phyloP scores from a whole-genome alignment of 495 filamentous ascomycete species.

The Elasticomyces elasticus region DNA sequence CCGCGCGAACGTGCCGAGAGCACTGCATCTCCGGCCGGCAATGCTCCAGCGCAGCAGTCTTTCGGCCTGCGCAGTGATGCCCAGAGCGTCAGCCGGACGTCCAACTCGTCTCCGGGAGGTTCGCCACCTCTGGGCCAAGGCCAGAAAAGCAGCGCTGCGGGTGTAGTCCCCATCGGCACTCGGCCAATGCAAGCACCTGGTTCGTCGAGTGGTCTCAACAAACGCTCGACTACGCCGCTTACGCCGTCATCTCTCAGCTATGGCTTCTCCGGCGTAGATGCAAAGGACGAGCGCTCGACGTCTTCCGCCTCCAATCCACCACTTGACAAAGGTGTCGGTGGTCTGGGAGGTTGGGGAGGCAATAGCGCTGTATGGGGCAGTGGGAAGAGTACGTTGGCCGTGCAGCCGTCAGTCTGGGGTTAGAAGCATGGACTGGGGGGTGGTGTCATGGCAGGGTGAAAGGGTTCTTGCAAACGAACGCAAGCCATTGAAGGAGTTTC shows the following conservation, averaged over 20 bases:
- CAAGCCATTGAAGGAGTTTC: neutral
- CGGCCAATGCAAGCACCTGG: conserved; percentile 53
- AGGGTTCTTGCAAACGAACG: no score
- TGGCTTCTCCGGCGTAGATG: conserved; percentile 53
- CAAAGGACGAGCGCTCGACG: conserved; percentile 47
- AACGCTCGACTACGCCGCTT: conserved; percentile 81
- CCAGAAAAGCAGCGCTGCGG: conserved; percentile 39
- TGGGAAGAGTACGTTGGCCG: conserved; percentile 28
- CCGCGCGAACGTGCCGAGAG: conserved; percentile 62
- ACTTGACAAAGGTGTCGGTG: conserved; percentile 25
- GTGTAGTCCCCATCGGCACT: conserved; percentile 89
- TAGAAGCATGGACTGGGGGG: conserved; percentile 6
- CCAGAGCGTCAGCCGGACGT: conserved; percentile 76
- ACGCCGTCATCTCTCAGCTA: conserved; percentile 74
- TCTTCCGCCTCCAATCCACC: conserved; percentile 53
- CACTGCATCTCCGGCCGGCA: conserved; percentile 71
- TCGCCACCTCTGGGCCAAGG: conserved; percentile 62
- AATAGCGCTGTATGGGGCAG: conserved; percentile 32
- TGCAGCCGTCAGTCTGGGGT: conserved; percentile 37
- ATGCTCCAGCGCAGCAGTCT: conserved; percentile 49
- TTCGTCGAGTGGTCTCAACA: conserved; percentile 63
- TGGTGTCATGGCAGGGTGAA: neutral
- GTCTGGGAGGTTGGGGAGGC: conserved; percentile 28
- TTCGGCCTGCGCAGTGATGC: conserved; percentile 58
- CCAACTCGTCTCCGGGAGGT: conserved; percentile 80